phyloP scores from a whole-genome alignment of 2,329 filamentous ascomycete genomes.

The Ophiostoma piceae region DNA sequence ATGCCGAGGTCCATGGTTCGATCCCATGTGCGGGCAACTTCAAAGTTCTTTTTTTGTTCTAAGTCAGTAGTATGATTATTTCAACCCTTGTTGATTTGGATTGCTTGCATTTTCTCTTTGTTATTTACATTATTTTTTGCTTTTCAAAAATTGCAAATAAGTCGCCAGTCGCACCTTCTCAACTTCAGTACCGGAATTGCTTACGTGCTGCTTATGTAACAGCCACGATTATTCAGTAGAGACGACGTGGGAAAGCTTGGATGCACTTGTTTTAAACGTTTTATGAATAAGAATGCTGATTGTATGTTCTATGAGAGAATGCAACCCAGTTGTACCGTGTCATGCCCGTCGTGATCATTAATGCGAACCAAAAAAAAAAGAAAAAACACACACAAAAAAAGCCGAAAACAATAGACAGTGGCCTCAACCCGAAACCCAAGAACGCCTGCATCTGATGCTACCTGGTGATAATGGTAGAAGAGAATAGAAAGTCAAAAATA shows the following conservation, averaged over 20 bases:
- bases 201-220: background rate
- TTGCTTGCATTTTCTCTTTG: too few species aligned
- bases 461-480: background rate
- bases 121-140: background rate
- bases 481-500: background rate
- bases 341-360: conserved; percentile 3
- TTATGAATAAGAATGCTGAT: background rate
- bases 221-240: too few species aligned
- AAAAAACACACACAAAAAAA: background rate
- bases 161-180: too few species aligned
- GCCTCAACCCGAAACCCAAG: background rate
- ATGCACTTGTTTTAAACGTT: too few species aligned
- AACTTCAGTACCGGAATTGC: too few species aligned
- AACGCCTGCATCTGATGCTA: background rate
- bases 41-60: background rate
- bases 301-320: background rate
- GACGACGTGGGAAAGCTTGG: too few species aligned
- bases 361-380: background rate
- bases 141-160: background rate
- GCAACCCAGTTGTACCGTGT: background rate
- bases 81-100: too few species aligned
- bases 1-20: conserved; percentile 18
- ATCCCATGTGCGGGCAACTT: conserved; percentile 15
- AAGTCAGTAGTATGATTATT: background rate
- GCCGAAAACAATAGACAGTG: background rate